Evolutionary conservation across 768 basidiomycete genomes (phyloP), one percentile per base, ranked within the genome.

Genomic region (Xerocomus spinulosus): DNA sequence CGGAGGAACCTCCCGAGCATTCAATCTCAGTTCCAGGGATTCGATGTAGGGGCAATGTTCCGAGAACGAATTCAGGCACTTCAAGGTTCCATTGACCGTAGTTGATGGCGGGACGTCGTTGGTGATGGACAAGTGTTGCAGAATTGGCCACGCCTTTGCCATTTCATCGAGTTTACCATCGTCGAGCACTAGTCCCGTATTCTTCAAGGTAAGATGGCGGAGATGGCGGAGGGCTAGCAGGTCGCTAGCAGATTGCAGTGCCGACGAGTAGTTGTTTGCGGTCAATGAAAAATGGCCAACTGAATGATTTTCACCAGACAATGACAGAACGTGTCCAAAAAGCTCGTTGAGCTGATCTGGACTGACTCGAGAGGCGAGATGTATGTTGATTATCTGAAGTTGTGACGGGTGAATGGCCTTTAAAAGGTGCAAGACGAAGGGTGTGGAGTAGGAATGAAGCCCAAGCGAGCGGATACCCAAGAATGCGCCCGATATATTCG

Each of bases 31-130:
- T 20, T 50, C 59, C 0, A 61, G 9, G 9, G 5, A 35, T 30
- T 54, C 52, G 18, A 60, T 34, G 14, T 54, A 50, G 13, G 58
- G 59, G 38, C 55, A 61, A 7, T 58, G 38, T 20, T 45, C 44
- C 8, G 43, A 34, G 23, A 60, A 47, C 17, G 43, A 40, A 40
- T 10, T 25, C 2, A 40, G 24, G 39, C 25, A 40, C 26, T 26
- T 26, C 39, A 40, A 12, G 2, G 39, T 40, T 17, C 39, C 39
- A n/a, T 40, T 25, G 25, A 40, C 39, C 9, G 39, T 40, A 40
- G 25, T 9, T 7, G 39, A 40, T 10, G 39, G 39, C n/a, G 39
- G 23, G 24, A 40, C 25, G 6, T 61, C 55, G 10, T 58, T 54
- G 14, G 29, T 48, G 13, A 59, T 48, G 9, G 41, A 44, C 42